Evolutionary conservation across 164 flowering plant genomes (phyloP).

Genomic region (Houttuynia cordata): DNA sequence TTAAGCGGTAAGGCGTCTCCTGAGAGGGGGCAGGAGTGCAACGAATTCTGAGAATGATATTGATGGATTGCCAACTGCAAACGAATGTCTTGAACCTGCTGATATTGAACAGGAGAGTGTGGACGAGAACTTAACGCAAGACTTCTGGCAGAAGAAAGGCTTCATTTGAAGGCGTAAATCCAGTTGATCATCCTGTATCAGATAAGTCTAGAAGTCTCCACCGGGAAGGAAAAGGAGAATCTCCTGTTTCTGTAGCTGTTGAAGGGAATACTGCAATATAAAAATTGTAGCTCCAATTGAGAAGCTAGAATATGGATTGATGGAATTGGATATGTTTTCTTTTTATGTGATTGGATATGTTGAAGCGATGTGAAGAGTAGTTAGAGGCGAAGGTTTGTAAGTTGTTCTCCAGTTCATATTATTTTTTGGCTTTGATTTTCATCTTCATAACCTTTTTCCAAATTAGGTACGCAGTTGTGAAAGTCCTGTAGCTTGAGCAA

Average conservation of each 20-base stretch:
- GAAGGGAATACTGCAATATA: not conserved
- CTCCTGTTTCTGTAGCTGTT: not conserved
- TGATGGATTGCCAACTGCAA: not conserved
- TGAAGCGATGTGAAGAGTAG: not conserved
- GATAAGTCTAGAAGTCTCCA: not conserved
- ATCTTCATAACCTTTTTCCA: too few relatives aligned
- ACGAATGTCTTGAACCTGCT: not conserved
- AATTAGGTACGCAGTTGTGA: too few relatives aligned
- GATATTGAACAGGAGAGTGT: not conserved
- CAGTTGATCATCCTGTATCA: not conserved
- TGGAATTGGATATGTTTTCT: not conserved
- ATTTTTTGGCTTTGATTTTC: not conserved
- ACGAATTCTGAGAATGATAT: not conserved
- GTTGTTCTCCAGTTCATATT: not conserved
- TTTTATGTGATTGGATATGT: not conserved
- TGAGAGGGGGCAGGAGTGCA: not conserved
- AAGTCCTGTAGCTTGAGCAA: too few relatives aligned
- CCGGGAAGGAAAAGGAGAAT: not conserved
- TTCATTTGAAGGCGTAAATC: not conserved
- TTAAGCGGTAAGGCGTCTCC: slow-evolving; percentile 1
- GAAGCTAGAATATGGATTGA: not conserved
- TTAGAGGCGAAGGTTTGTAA: not conserved
- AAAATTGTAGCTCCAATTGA: too few relatives aligned
- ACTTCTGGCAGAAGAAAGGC: not conserved
- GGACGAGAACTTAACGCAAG: not conserved